A percentile compares a stretch with the other conserved stretches of the same genome.
Conservation (phyloP, 169 alveolate species). For the Cardiosporidium cionae region DNA sequence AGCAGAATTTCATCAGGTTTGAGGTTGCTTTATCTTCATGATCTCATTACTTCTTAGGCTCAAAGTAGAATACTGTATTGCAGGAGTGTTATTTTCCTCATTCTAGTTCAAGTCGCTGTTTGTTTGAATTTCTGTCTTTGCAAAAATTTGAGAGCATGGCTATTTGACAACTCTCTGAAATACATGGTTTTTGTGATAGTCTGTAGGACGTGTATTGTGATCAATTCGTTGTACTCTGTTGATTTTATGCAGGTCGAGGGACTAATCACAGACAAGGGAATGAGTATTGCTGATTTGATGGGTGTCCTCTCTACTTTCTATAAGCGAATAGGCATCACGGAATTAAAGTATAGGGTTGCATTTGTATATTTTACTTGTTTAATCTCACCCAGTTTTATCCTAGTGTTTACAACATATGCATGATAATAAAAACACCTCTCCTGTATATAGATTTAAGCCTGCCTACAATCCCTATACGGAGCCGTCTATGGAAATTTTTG, state of each 20-base stretch:
- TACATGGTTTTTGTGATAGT: too few relatives aligned
- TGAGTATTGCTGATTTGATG: conserved; percentile 80
- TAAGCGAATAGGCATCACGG: conserved; percentile 40
- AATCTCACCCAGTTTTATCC: too few relatives aligned
- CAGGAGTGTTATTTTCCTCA: not conserved
- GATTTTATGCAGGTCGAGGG: conserved; percentile 89
- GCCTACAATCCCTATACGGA: conserved; percentile 99
- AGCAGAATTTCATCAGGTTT: conserved; percentile 99
- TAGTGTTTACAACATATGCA: too few relatives aligned
- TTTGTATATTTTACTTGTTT: not conserved
- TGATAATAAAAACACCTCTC: too few relatives aligned
- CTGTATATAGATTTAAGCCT: conserved; percentile 98
- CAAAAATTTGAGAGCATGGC: not conserved
- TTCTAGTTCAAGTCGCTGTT: conserved; percentile 27
- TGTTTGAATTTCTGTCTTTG: not conserved
- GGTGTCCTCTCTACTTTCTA: conserved; percentile 63
- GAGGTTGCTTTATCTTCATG: too few relatives aligned
- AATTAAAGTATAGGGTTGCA: conserved; percentile 17
- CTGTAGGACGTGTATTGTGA: too few relatives aligned
- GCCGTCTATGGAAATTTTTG: conserved; percentile 99
- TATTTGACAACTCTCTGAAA: not conserved
- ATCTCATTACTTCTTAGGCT: too few relatives aligned
- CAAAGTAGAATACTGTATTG: not conserved
- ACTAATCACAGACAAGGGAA: conserved; percentile 79
- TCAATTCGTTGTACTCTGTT: too few relatives aligned